These are phyloP conservation scores for Setomelanomma holmii DNA, from an alignment of 2,329 filamentous ascomycete species.

Conservation along the genomic window DNA sequence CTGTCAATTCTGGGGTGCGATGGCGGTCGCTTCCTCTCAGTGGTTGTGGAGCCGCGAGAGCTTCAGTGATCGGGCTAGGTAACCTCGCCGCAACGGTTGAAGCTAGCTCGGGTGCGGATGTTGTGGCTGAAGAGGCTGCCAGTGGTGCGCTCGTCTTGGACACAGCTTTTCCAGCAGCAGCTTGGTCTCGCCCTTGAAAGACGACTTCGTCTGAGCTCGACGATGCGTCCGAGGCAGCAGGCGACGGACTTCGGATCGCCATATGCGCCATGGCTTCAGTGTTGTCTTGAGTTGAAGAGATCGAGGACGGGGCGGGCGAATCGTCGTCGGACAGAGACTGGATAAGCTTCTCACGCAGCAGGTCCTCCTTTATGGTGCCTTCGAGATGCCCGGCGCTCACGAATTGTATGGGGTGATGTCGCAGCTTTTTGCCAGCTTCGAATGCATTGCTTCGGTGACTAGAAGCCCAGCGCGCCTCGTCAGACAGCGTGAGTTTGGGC, in stretches of 20 bases:
- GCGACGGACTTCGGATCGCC: conserved; percentile 49
- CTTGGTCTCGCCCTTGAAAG: conserved; percentile 40
- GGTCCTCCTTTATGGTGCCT: conserved; percentile 45
- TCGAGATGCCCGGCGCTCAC: conserved; percentile 63
- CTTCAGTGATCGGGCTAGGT: background rate
- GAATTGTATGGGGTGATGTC: conserved; percentile 65
- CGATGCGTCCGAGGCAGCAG: conserved; percentile 29
- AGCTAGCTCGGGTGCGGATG: too few species aligned
- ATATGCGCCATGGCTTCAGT: conserved; percentile 38
- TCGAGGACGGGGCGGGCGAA: conserved; percentile 20
- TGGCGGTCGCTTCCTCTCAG: too few species aligned
- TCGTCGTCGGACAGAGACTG: conserved; percentile 16
- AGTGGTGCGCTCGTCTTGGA: too few species aligned
- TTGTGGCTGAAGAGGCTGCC: too few species aligned
- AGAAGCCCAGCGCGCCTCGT: conserved; percentile 66
- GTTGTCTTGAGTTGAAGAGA: conserved; percentile 23
- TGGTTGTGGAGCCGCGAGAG: background rate
- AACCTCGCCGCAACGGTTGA: too few species aligned
- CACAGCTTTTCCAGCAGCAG: conserved; percentile 1
- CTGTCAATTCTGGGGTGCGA: too few species aligned
- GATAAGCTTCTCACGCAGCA: conserved; percentile 14
- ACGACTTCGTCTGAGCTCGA: conserved; percentile 67
- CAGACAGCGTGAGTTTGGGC: conserved; percentile 56
- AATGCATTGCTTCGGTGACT: conserved; percentile 55
- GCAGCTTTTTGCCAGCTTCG: conserved; percentile 58